Conservation (phyloP, 352 stramenopile species). For the Aphanomyces cochlioides region DNA sequence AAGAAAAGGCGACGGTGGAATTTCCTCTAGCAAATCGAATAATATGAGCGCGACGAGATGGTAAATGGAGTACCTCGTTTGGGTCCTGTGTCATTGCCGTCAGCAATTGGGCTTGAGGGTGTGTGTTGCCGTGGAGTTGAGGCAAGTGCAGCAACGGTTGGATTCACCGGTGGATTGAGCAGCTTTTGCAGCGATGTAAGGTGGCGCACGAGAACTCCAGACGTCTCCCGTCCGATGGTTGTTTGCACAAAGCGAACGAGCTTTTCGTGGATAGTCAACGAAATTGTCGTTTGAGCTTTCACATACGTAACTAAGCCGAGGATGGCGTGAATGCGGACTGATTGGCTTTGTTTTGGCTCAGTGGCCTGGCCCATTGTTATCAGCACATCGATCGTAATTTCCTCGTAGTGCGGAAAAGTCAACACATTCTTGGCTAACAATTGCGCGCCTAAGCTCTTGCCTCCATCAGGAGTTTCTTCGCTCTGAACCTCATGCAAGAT, state of each 20-base stretch:
- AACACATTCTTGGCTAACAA: background rate
- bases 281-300: background rate
- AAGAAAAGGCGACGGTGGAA: slow-evolving; percentile 1
- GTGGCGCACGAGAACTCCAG: background rate
- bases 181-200: background rate
- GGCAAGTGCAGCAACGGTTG: no score
- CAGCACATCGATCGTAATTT: background rate
- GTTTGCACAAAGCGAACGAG: background rate
- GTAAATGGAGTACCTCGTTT: no score
- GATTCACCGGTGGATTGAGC: background rate
- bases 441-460: background rate
- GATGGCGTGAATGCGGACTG: background rate
- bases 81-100: no score
- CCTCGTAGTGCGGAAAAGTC: background rate
- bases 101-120: no score
- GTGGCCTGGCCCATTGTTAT: background rate
- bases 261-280: background rate
- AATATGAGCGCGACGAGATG: background rate
- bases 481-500: background rate
- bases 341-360: background rate
- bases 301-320: background rate
- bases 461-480: background rate
- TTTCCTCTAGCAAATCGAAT: background rate
- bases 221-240: background rate
- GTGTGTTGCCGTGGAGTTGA: no score